Evolutionary conservation across 495 filamentous ascomycete genomes (phyloP).

Genomic region (Neurospora tetraspora): DNA sequence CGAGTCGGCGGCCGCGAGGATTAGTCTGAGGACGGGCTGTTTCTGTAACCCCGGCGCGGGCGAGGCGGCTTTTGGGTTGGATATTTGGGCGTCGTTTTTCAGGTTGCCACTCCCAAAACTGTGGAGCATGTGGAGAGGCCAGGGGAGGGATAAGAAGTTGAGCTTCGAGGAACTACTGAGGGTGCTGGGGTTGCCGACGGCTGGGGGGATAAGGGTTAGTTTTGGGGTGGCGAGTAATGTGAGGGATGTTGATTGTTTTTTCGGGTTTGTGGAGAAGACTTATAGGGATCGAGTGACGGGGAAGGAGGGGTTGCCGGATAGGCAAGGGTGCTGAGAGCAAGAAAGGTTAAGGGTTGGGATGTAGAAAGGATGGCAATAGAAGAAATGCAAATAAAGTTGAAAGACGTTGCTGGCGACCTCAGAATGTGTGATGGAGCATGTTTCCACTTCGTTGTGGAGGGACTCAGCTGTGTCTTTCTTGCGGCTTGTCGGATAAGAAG

Average conservation of each 20-base stretch:
- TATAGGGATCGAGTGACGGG: slow-evolving; percentile 19
- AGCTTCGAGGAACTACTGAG: not conserved
- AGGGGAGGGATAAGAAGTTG: not conserved
- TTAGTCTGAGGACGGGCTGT: slow-evolving; percentile 49
- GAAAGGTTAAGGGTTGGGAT: not conserved
- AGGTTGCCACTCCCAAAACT: not conserved
- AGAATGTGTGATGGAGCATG: not conserved
- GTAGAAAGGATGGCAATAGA: not conserved
- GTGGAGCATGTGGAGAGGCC: not conserved
- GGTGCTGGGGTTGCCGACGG: not conserved
- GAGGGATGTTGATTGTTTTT: slow-evolving; percentile 20
- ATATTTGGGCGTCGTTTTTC: not conserved
- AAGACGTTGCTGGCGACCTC: not conserved
- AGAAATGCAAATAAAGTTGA: not conserved
- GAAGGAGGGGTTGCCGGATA: not conserved
- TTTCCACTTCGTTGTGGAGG: not conserved
- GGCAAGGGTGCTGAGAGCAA: not conserved
- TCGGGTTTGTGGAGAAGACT: slow-evolving; percentile 20
- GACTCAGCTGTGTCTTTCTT: not conserved
- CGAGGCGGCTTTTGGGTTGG: slow-evolving; percentile 17
- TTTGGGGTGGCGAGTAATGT: slow-evolving; percentile 23
- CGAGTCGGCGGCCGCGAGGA: slow-evolving; percentile 28
- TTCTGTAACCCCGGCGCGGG: slow-evolving; percentile 53
- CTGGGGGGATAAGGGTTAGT: slow-evolving; percentile 21
- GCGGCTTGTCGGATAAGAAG: not conserved